Conservation (phyloP, 2,329 filamentous ascomycete species). For the Alternaria rosae region DNA sequence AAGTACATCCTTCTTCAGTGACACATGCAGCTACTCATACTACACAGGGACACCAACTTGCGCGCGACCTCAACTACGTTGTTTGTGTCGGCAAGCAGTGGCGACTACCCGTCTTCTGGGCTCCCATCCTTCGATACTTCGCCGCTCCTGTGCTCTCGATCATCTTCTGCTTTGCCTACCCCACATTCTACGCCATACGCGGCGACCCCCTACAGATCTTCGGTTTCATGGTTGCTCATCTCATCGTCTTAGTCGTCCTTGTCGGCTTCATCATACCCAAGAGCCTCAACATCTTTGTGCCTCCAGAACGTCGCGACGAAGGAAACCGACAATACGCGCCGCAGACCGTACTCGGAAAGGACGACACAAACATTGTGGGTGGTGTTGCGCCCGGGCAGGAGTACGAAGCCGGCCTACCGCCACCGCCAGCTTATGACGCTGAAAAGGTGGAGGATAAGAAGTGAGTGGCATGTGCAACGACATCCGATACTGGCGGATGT, state of each 20-base stretch:
- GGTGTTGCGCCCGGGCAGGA: neutral
- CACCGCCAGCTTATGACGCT: neutral
- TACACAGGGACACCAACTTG: conserved; percentile 61
- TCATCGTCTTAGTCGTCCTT: conserved; percentile 55
- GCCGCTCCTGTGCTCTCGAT: conserved; percentile 7
- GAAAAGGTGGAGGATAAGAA: neutral
- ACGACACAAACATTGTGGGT: conserved; percentile 1
- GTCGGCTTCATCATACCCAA: conserved; percentile 53
- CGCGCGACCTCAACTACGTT: conserved; percentile 59
- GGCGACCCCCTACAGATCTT: conserved; percentile 11
- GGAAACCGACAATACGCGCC: conserved; percentile 1
- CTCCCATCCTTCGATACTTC: conserved; percentile 22
- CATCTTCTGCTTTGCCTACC: conserved; percentile 11
- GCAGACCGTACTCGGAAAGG: neutral
- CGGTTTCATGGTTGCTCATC: conserved; percentile 44
- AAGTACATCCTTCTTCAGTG: conserved; percentile 24
- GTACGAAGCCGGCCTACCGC: neutral
- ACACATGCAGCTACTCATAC: neutral
- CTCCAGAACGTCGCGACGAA: conserved; percentile 2
- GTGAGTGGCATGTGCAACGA: neutral
- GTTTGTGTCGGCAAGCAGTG: conserved; percentile 61
- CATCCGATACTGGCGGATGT: neutral
- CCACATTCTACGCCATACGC: neutral
- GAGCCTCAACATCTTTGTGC: neutral
- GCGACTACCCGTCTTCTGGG: conserved; percentile 60